Conservation (phyloP, 2,329 filamentous ascomycete species). For the Parastagonospora avenae region DNA sequence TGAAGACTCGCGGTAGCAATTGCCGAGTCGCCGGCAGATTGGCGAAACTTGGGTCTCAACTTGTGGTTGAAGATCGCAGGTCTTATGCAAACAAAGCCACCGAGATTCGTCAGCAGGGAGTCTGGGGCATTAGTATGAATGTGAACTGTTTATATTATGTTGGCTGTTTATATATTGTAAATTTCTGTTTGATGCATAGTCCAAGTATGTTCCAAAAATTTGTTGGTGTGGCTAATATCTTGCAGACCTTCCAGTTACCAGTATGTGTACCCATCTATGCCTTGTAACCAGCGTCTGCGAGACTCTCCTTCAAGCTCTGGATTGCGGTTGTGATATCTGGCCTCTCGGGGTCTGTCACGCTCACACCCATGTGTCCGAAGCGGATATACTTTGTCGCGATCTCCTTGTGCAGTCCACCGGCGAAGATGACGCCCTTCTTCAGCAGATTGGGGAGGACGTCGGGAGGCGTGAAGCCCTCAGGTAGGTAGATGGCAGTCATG, state of each 20-base stretch:
- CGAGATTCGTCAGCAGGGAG: background rate
- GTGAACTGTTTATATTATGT: background rate
- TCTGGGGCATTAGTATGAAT: background rate
- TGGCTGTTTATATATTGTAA: background rate
- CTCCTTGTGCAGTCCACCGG: slow-evolving; percentile 93
- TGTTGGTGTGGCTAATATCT: too few relatives aligned
- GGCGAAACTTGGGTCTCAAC: background rate
- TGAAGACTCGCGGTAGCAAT: background rate
- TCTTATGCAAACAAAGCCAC: background rate
- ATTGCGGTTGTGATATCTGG: slow-evolving; percentile 85
- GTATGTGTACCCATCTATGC: background rate
- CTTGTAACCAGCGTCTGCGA: slow-evolving; percentile 62
- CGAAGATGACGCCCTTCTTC: slow-evolving; percentile 90
- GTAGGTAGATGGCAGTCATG: slow-evolving; percentile 97
- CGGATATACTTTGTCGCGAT: slow-evolving; percentile 92
- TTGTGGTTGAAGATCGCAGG: background rate
- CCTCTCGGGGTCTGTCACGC: slow-evolving; percentile 78
- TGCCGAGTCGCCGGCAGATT: background rate
- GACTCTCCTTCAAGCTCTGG: slow-evolving; percentile 72
- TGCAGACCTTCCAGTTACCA: too few relatives aligned
- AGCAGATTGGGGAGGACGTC: slow-evolving; percentile 84
- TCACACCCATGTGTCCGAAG: slow-evolving; percentile 98
- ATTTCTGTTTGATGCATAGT: background rate
- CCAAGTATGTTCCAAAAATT: too few relatives aligned
- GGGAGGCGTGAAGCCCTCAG: slow-evolving; percentile 78